Evolutionary conservation across 2,329 filamentous ascomycete genomes (phyloP), one percentile per base, ranked within the genome.

Genomic region (Ambrosiella xylebori): DNA sequence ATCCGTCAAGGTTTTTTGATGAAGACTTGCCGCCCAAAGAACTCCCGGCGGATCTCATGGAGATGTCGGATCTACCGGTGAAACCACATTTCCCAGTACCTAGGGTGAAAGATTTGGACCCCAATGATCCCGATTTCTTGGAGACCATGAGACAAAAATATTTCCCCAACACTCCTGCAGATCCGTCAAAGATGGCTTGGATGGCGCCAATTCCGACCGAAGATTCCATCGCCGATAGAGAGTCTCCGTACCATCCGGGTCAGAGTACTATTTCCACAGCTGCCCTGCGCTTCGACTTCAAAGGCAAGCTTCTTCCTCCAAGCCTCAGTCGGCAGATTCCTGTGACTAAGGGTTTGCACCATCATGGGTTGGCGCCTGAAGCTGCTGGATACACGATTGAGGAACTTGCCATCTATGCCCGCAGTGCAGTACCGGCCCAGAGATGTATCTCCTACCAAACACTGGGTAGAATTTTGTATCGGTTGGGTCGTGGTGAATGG

Each of bases 371-470:
- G 60, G 90, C 91, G 1, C 93, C 93, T 13, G 88, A 95, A 69
- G 88, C 90, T 1, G 93, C 93, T 0, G 93, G 93, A 0, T 98
- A 98, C 70, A 97, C 93, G 0, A 79, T 98, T 37, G 81, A 82
- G 0, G 93, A 98, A 69, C 75, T 98, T 1, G 84, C 88, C 1
- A 80, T 85, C 38, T 76, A 96, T 1, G 82, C 88, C 3, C 78
- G 91, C 39, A 94, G 87, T 58, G 81, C 83, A 0, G 88, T 95
- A 17, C 81, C 93, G 0, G 84, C 86, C 0, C 93, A 98, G 72
- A 74, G 91, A 9, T 96, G 93, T 66, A 78, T 97, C 61, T 88
- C 93, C 0, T 96, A 88, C 69, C 91, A 95, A 70, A 91, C 90
- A 0, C 73, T 97, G 0, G 93, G 93, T 0, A 77, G 93, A 17